Evolutionary conservation across 2,329 filamentous ascomycete species (phyloP), one percentile per base, ranked within the genome.

Genomic region (Nectriaceae sp.): DNA sequence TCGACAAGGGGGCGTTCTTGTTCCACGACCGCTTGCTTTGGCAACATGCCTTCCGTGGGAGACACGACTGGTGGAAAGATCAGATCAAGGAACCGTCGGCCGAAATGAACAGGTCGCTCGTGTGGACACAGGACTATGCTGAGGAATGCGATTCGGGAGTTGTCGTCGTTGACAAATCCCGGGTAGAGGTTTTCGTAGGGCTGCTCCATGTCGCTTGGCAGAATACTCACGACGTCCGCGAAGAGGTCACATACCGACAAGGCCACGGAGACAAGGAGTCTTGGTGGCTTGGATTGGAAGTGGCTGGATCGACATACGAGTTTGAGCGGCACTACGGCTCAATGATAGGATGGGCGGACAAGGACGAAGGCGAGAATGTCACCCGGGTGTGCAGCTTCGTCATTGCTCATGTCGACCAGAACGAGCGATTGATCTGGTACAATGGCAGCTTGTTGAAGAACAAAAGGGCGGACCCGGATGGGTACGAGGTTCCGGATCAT

Each of bases 211-310:
- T 64, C 0, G 67, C 63, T 8, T 75, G 73, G 74, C 72, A 75
- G 51, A 76, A 76, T 52, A 67, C 64, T 1, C 57, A 62, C 21
- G 58, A 54, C 0, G 70, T 75, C 2, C 68, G 72, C 4, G 64
- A 72, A 3, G 59, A 69, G 18, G 62, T 68, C 5, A 72, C 71
- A 3, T 75, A 73, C 51, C 57, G 59, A 21, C 49, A 72, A 18
- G 67, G 61, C 1, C 67, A 75, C 40, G 72, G 74, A 2, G 74
- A 76, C 37, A 75, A 76, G 46, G 74, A 76, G 54, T 70, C 65
- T 3, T 75, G 66, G 64, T 76, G 72, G 74, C 54, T 76, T 16
- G 71, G 71, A 0, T 56, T 74, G 8, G 73, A 75, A 48, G 60
- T 75, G 4, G 59, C 65, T 5, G 66, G 65, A 1, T 61, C 69